Evolutionary conservation across 1,284 basidiomycete species (phyloP), one percentile per base, ranked within the genome.

Genomic region (Sanghuangporus baumii): DNA sequence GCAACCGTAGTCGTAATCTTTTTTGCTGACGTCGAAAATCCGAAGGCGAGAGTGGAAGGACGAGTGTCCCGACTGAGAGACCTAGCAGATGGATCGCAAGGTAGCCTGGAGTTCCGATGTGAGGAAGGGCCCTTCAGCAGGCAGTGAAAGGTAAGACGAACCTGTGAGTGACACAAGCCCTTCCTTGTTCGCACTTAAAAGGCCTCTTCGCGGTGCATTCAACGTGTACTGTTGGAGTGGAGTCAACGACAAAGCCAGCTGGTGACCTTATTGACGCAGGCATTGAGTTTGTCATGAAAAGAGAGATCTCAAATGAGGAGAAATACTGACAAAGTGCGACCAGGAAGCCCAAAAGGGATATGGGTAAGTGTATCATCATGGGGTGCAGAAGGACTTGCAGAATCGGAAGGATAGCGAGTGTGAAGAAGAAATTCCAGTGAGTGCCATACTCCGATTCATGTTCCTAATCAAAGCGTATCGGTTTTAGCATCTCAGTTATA

Each of bases 391-490:
- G 62, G 0, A 90, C 83, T 67, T 94, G 88, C 6, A 93, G 74
- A 0, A 92, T 73, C 0, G 96, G 96, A 2, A 98, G 74, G 0
- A 93, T 66, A 0, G 88, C 94, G 12, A 99, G 80, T 0, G 97
- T 98, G 70, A 98, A 84, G 81, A 99, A 99, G 75, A 99, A 99
- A 74, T 99, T 99, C 97, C 97, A 99, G 71, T 98, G 96, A 0
- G 88, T 87, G 1, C 97, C 97, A 68, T 99, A 99, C 76, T 99
- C 96, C 0, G 94, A 89, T 50, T 92, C 87, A 68, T 99, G 97
- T 79, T 99, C 96, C 94, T 96, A 67, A 3, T 7, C 38, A 43
- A 26, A 55, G 34, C 56, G 55, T 31, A 40, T 51, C 40, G 34
- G 16, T 18, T 20, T 11, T 14, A n/a, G 16, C 50, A 14, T 1